These are phyloP conservation scores for Candida hungchunana DNA, from an alignment of 805 yeast species.

Conservation along the genomic window DNA sequence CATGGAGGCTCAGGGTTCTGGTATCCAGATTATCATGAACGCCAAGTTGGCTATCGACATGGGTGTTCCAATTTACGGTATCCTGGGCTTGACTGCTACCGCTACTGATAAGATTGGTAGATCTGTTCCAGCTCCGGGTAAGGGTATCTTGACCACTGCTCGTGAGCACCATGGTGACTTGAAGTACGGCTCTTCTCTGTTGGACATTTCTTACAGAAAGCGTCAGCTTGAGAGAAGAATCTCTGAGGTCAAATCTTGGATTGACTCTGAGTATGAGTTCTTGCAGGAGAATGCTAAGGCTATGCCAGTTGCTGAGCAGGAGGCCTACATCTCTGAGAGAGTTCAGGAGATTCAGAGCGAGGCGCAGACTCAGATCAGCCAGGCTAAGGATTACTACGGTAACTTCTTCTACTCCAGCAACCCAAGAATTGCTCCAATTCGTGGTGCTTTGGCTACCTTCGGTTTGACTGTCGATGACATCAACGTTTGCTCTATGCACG, in stretches of 20 bases:
- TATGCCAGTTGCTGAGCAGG: conserved; percentile 44
- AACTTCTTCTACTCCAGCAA: conserved; percentile 88
- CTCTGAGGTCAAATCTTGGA: conserved; percentile 76
- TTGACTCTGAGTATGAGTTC: conserved; percentile 70
- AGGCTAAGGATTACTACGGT: conserved; percentile 93
- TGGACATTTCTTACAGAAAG: conserved; percentile 89
- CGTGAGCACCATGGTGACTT: conserved; percentile 83
- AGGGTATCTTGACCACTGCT: conserved; percentile 98
- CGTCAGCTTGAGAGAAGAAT: conserved; percentile 83
- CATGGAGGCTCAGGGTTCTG: conserved; percentile 99
- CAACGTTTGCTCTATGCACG: conserved; percentile 97
- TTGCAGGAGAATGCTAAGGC: conserved; percentile 67
- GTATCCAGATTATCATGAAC: conserved; percentile 94
- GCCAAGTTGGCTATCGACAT: conserved; percentile 91
- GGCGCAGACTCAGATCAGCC: conserved; percentile 76
- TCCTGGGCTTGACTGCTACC: conserved; percentile 90
- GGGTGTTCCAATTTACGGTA: conserved; percentile 99
- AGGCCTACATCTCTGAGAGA: conserved; percentile 70
- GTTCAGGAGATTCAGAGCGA: conserved; percentile 83
- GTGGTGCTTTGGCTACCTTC: conserved; percentile 95
- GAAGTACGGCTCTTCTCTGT: conserved; percentile 73
- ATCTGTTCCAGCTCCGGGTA: conserved; percentile 99
- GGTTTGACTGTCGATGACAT: conserved; percentile 92
- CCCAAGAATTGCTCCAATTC: conserved; percentile 91
- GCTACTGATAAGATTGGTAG: conserved; percentile 98